These are phyloP conservation scores for Neolentinus lepideus DNA, from an alignment of 1,284 basidiomycete genomes.

Conservation along the genomic window DNA sequence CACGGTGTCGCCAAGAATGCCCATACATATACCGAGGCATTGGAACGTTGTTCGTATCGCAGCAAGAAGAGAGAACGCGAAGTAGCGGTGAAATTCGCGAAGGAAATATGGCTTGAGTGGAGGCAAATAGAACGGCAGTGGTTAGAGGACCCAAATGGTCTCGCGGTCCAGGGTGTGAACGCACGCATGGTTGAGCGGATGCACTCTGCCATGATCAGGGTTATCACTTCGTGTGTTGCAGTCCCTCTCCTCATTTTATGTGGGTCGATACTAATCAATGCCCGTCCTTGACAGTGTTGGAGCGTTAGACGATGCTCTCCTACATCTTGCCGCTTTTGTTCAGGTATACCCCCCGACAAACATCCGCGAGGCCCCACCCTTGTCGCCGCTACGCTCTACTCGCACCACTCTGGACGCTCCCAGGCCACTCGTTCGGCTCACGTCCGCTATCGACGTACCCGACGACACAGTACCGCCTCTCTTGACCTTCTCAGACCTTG, in stretches of 20 bases:
- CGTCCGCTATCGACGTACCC: conserved; percentile 40
- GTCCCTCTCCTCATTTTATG: neutral
- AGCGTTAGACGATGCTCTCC: conserved; percentile 43
- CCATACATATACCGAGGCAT: conserved; percentile 52
- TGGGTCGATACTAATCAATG: conserved; percentile 1
- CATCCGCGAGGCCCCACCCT: conserved; percentile 30
- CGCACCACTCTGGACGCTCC: conserved; percentile 41
- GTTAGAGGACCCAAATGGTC: neutral
- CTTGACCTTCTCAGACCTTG: conserved; percentile 57
- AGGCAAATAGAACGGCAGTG: conserved; percentile 30
- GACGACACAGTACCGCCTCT: conserved; percentile 68
- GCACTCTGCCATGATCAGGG: conserved; percentile 57
- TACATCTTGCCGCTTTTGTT: conserved; percentile 47
- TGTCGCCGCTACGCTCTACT: conserved; percentile 42
- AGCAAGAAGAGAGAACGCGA: conserved; percentile 30
- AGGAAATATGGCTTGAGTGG: conserved; percentile 59
- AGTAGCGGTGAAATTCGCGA: conserved; percentile 39
- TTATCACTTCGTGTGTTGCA: conserved; percentile 47
- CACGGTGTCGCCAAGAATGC: conserved; percentile 41
- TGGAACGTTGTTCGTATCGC: conserved; percentile 57
- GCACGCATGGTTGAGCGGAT: conserved; percentile 58
- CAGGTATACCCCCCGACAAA: conserved; percentile 47
- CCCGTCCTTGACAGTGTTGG: conserved; percentile 31
- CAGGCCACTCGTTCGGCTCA: conserved; percentile 61
- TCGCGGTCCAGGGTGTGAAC: conserved; percentile 8